Conservation (phyloP, 2,329 filamentous ascomycete genomes). For the Tolypocladium ovalisporum region DNA sequence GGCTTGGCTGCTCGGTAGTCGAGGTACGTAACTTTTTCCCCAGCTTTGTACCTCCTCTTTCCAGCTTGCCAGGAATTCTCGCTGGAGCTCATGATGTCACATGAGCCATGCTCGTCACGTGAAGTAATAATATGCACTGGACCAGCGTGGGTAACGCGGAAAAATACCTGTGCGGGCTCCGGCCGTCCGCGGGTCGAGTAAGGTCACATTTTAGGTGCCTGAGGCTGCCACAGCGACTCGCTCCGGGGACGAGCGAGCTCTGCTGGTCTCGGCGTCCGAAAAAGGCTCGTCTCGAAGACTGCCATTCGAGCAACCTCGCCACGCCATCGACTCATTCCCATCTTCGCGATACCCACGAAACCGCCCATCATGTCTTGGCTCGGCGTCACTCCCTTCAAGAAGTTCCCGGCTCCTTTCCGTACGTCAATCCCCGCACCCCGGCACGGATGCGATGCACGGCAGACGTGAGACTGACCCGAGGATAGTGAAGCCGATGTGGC, state of each 20-base stretch:
- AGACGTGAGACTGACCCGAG: constrained; percentile 14
- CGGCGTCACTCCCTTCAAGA: constrained; percentile 57
- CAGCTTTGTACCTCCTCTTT: not conserved
- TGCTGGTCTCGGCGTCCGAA: constrained; percentile 18
- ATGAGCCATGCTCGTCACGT: not conserved
- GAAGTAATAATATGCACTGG: not conserved
- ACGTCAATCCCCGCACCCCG: constrained; percentile 35
- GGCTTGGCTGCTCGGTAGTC: not conserved
- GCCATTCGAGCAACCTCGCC: constrained; percentile 17
- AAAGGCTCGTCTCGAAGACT: constrained; percentile 29
- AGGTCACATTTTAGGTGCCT: constrained; percentile 9
- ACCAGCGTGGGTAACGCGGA: not conserved
- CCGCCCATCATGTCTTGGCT: constrained; percentile 62
- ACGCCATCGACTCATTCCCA: constrained; percentile 22
- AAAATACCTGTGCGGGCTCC: not conserved
- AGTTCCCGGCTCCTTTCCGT: constrained; percentile 72
- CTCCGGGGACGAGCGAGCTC: constrained; percentile 17
- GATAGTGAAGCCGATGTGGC: constrained; percentile 79
- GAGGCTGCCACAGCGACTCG: constrained; percentile 15
- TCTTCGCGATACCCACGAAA: constrained; percentile 23
- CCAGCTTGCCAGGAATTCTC: too few species aligned
- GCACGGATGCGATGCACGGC: constrained; percentile 6
- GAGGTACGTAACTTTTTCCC: not conserved
- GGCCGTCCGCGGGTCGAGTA: not conserved
- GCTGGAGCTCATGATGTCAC: not conserved